A percentile compares a stretch with the other conserved stretches of the same genome.
phyloP scores from a whole-genome alignment of 2,329 filamentous ascomycete genomes.

The Cercospora zeina region DNA sequence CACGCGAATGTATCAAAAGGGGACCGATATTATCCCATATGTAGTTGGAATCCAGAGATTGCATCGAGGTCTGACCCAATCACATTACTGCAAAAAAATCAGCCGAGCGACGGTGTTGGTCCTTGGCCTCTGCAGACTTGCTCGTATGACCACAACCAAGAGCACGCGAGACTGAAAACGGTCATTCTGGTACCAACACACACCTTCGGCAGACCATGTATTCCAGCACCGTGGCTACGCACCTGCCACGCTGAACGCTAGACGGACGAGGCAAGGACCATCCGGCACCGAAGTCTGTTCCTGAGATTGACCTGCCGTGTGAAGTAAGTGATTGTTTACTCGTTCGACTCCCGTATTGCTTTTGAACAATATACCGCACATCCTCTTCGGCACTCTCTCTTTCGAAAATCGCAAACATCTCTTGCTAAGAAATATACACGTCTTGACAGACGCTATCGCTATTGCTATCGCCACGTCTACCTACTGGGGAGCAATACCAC shows the following conservation, averaged over 20 bases:
- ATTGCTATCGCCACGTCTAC: background rate
- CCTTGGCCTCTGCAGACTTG: background rate
- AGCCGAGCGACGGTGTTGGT: background rate
- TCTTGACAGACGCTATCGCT: background rate
- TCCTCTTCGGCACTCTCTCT: background rate
- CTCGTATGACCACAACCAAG: background rate
- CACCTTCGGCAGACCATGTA: background rate
- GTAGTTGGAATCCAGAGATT: background rate
- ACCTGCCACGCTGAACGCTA: background rate
- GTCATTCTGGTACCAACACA: background rate
- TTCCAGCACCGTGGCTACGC: background rate
- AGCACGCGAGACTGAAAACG: background rate
- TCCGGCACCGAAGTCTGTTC: background rate
- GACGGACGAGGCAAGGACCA: background rate
- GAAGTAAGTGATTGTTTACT: background rate
- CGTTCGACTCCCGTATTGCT: background rate
- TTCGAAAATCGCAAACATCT: background rate
- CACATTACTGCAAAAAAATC: background rate
- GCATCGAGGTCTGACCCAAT: background rate
- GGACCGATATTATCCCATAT: background rate
- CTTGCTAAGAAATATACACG: background rate
- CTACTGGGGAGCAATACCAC: background rate
- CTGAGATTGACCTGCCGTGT: background rate
- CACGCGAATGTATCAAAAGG: background rate
- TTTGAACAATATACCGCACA: background rate